These are phyloP conservation scores for Dictyostelium intermedium DNA, from an alignment of 78 protist species.

Conservation along the genomic window DNA sequence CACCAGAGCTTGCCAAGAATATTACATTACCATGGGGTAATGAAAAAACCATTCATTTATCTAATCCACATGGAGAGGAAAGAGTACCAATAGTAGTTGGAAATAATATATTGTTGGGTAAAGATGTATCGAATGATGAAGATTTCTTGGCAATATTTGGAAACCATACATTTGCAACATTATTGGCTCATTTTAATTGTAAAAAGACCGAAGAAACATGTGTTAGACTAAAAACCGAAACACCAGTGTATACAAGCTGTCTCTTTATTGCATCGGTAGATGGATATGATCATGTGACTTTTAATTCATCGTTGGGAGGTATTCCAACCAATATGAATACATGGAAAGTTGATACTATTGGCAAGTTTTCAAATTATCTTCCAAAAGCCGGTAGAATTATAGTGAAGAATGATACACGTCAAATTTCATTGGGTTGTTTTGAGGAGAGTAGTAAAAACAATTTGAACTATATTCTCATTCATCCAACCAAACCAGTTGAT, in stretches of 20 bases:
- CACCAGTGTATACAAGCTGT: not conserved
- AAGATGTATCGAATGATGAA: not conserved
- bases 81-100: not conserved
- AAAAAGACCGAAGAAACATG: not conserved
- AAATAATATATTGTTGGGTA: not conserved
- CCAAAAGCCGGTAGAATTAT: not conserved
- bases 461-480: not conserved
- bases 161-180: not conserved
- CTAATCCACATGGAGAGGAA: not conserved
- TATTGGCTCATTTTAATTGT: slow-evolving; percentile 52
- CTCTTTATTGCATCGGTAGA: slow-evolving; percentile 20
- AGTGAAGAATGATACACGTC: not conserved
- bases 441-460: not conserved
- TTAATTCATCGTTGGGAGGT: not conserved
- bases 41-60: not conserved
- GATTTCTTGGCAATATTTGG: not conserved
- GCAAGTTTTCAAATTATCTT: not conserved
- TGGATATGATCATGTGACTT: slow-evolving; percentile 23
- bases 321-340: not conserved
- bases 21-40: not conserved
- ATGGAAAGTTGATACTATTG: not conserved
- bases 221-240: not conserved
- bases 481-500: slow-evolving; percentile 8
- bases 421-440: slow-evolving; percentile 36
- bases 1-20: not conserved